phyloP scores from a whole-genome alignment of 1,284 basidiomycete genomes.

The Sporisorium exsertum region DNA sequence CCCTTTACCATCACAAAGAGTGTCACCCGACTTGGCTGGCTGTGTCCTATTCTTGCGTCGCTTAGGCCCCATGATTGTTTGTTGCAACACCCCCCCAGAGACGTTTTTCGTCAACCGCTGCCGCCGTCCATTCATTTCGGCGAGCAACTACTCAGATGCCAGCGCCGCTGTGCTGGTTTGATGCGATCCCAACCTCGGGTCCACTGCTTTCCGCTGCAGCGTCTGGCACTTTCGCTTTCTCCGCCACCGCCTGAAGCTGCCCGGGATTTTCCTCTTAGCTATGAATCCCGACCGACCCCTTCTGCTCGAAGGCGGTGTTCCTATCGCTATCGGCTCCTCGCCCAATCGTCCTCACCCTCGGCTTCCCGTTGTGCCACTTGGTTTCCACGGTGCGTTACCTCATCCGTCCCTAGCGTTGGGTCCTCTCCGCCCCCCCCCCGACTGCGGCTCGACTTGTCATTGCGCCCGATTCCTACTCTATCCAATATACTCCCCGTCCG shows the following conservation, averaged over 20 bases:
- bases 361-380: not conserved
- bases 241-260: not conserved
- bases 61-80: not conserved
- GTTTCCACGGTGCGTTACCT: not conserved
- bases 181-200: not conserved
- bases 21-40: not conserved
- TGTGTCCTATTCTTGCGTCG: not conserved
- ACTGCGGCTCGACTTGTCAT: not conserved
- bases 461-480: not conserved
- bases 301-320: not conserved
- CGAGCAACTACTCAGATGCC: not conserved
- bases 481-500: conserved; percentile 13
- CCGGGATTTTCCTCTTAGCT: not conserved
- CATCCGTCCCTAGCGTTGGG: not conserved
- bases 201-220: not conserved
- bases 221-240: not conserved
- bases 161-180: not conserved
- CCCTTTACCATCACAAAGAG: not conserved
- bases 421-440: not conserved
- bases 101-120: not conserved
- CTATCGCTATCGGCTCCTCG: not conserved
- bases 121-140: not conserved
- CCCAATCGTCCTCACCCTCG: conserved; percentile 1
- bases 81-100: not conserved
- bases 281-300: conserved; percentile 18